A percentile compares a stretch with the other conserved stretches of the same genome.
Conservation (phyloP, 495 filamentous ascomycete genomes). For the Lasiosphaeria hispida region DNA sequence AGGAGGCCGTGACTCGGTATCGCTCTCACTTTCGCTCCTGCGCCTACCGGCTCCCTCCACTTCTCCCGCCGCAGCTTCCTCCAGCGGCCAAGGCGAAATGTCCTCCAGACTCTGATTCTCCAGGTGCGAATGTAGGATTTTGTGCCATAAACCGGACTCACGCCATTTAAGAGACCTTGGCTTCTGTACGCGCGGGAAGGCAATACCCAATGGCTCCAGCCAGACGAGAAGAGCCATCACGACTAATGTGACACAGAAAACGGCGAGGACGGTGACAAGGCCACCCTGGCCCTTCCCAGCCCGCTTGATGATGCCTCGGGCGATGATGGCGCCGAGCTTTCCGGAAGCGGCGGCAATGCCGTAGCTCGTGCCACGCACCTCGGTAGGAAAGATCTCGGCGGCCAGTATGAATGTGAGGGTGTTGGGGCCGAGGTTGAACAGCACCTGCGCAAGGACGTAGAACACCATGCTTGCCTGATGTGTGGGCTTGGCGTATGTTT, state of each 20-base stretch:
- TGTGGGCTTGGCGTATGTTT: conserved; percentile 11
- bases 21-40: conserved; percentile 4
- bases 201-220: conserved; percentile 7
- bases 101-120: conserved; percentile 12
- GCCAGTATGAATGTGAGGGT: conserved; percentile 59
- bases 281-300: background rate
- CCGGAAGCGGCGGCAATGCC: conserved; percentile 44
- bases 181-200: conserved; percentile 2
- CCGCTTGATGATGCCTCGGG: background rate
- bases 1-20: background rate
- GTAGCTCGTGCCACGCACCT: conserved; percentile 39
- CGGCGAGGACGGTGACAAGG: background rate
- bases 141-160: background rate
- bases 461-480: conserved; percentile 48
- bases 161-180: conserved; percentile 1
- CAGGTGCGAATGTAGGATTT: background rate
- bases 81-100: conserved; percentile 9
- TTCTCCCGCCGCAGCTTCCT: background rate
- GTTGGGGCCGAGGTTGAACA: conserved; percentile 68
- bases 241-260: background rate
- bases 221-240: conserved; percentile 7
- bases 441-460: conserved; percentile 57
- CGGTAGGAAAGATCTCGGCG: conserved; percentile 43
- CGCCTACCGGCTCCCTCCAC: background rate
- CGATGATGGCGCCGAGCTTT: conserved; percentile 38